phyloP scores from a whole-genome alignment of 1,139 yeast genomes.

The Taphrina confusa region DNA sequence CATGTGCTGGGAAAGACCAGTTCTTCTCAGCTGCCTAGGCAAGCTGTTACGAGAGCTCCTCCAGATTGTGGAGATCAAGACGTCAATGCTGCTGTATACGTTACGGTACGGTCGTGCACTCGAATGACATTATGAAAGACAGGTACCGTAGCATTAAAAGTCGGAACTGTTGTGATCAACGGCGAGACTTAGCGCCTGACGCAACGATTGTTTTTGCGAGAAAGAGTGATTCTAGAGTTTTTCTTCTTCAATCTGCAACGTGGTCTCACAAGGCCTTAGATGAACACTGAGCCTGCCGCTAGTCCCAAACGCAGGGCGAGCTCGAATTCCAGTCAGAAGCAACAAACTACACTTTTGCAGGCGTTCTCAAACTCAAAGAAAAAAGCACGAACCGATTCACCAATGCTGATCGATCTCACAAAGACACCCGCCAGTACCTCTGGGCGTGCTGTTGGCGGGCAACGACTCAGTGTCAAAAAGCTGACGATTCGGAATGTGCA shows the following conservation, averaged over 20 bases:
- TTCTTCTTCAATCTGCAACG: no score
- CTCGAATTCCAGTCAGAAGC: conserved; percentile 21
- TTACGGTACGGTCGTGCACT: no score
- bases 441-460: conserved; percentile 12
- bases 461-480: conserved; percentile 5
- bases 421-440: conserved; percentile 23
- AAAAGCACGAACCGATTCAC: conserved; percentile 5
- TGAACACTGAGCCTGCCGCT: conserved; percentile 5
- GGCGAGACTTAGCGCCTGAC: no score
- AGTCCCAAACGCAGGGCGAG: conserved; percentile 16
- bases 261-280: not conserved
- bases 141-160: no score
- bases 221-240: no score
- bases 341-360: conserved; percentile 10
- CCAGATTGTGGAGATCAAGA: conserved; percentile 8
- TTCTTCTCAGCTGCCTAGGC: no score
- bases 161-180: no score
- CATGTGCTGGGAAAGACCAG: no score
- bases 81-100: no score
- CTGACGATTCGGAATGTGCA: conserved; percentile 31
- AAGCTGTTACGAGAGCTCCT: not conserved
- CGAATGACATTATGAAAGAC: no score
- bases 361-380: conserved; percentile 26
- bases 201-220: no score
- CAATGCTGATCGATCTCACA: conserved; percentile 26